Evolutionary conservation across 306 rosid species (phyloP).

Genomic region (Pueraria montana): DNA sequence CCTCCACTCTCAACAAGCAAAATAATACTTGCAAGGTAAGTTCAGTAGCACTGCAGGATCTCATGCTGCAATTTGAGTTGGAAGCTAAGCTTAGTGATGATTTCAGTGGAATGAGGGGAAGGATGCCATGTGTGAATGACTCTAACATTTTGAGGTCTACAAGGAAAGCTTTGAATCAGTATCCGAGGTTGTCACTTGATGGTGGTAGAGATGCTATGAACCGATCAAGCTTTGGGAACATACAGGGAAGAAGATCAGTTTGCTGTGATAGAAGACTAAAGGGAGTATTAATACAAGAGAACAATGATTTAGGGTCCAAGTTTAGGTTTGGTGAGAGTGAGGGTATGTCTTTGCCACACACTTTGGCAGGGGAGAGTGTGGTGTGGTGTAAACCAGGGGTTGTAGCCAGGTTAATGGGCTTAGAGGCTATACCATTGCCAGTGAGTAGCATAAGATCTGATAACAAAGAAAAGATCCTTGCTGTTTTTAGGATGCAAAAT

Average conservation of each 20-base stretch:
- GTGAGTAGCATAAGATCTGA: slow-evolving; percentile 29
- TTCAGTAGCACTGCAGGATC: neutral
- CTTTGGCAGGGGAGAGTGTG: slow-evolving; percentile 71
- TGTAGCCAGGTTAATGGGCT: slow-evolving; percentile 84
- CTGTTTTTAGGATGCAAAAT: slow-evolving; percentile 47
- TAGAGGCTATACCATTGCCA: slow-evolving; percentile 77
- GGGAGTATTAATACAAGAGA: neutral
- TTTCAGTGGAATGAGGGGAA: neutral
- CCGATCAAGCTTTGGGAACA: neutral
- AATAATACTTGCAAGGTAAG: neutral
- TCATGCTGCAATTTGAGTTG: neutral
- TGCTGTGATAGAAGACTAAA: neutral
- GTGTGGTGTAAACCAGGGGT: slow-evolving; percentile 84
- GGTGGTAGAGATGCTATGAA: neutral
- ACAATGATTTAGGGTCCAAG: neutral
- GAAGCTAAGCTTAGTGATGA: neutral
- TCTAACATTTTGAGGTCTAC: neutral
- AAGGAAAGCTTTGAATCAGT: neutral
- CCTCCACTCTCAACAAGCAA: slow-evolving; percentile 3
- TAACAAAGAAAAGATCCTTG: slow-evolving; percentile 40
- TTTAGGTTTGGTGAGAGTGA: neutral
- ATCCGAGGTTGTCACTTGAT: neutral
- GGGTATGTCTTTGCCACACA: slow-evolving; percentile 49
- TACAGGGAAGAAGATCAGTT: neutral
- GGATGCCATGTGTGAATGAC: slow-evolving; percentile 1